Percentiles rank a stretch among this genome's conserved stretches.
phyloP scores from a whole-genome alignment of 2,329 filamentous ascomycete species.

The Penicillium psychrosexuale region DNA sequence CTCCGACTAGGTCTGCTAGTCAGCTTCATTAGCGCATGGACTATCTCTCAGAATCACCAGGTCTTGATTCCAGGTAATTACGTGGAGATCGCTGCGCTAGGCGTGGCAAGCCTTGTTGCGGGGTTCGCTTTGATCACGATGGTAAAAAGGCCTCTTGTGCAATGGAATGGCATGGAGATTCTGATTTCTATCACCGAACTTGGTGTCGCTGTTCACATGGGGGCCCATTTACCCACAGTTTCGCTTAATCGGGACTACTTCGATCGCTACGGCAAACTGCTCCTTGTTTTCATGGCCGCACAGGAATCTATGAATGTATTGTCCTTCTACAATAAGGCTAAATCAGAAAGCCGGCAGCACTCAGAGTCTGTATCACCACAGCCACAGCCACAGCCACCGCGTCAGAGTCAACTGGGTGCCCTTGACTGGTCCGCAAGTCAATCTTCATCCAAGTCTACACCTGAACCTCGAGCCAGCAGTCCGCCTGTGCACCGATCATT shows the following conservation, averaged over 20 bases:
- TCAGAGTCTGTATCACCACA: constrained; percentile 1
- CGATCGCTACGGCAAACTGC: constrained; percentile 39
- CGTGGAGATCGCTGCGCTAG: constrained; percentile 38
- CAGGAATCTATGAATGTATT: constrained; percentile 38
- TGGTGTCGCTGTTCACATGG: constrained; percentile 38
- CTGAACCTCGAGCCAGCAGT: constrained; percentile 12
- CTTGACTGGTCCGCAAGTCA: constrained; percentile 6
- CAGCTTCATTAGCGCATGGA: constrained; percentile 33
- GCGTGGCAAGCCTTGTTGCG: constrained; percentile 39
- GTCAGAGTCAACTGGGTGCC: constrained; percentile 1
- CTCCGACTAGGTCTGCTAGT: constrained; percentile 32
- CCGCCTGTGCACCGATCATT: constrained; percentile 21
- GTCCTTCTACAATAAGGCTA: constrained; percentile 21
- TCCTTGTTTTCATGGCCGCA: constrained; percentile 39
- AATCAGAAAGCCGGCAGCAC: constrained; percentile 8
- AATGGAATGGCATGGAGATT: constrained; percentile 42
- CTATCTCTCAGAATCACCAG: constrained; percentile 30
- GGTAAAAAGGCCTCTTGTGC: constrained; percentile 35
- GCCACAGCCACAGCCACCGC: constrained; percentile 11
- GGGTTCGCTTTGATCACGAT: constrained; percentile 41
- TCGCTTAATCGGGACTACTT: constrained; percentile 35
- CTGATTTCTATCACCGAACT: constrained; percentile 39
- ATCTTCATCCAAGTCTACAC: constrained; percentile 6
- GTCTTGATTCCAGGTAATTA: constrained; percentile 37
- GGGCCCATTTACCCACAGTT: constrained; percentile 33